These are phyloP conservation scores for Ceriops tagal DNA, from an alignment of 345 rosid species.

Conservation along the genomic window DNA sequence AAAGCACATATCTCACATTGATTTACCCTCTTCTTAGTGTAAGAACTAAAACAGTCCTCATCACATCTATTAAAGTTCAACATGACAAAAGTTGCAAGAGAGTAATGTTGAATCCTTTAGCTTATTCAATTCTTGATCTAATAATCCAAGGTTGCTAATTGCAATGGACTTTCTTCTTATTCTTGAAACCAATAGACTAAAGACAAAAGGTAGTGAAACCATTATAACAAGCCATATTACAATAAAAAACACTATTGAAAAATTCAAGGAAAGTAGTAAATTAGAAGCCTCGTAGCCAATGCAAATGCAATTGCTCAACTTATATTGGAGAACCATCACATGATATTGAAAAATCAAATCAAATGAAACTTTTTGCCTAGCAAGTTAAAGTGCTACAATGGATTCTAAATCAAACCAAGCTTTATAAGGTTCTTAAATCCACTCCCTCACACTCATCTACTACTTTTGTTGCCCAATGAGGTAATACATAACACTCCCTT, in stretches of 20 bases:
- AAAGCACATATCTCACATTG: too few relatives aligned
- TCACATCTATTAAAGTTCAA: too few relatives aligned
- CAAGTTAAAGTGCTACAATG: background rate
- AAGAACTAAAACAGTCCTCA: too few relatives aligned
- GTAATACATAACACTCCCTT: too few relatives aligned
- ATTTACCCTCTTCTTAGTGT: too few relatives aligned
- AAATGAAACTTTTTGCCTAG: background rate
- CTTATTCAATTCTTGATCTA: background rate
- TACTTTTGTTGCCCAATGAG: too few relatives aligned
- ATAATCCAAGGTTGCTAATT: background rate
- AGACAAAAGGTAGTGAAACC: background rate
- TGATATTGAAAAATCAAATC: background rate
- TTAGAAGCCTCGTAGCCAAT: background rate
- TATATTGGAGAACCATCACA: background rate
- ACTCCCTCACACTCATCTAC: too few relatives aligned
- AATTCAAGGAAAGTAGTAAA: background rate
- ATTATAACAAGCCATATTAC: background rate
- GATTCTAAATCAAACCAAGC: too few relatives aligned
- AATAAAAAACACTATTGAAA: background rate
- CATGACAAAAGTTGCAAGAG: too few relatives aligned
- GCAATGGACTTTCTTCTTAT: background rate
- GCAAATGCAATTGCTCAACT: too few relatives aligned
- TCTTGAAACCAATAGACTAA: background rate
- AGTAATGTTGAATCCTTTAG: too few relatives aligned
- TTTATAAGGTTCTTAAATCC: too few relatives aligned